Base-by-base conservation (phyloP, 345 rosid species). In the Salix caprea region DNA sequence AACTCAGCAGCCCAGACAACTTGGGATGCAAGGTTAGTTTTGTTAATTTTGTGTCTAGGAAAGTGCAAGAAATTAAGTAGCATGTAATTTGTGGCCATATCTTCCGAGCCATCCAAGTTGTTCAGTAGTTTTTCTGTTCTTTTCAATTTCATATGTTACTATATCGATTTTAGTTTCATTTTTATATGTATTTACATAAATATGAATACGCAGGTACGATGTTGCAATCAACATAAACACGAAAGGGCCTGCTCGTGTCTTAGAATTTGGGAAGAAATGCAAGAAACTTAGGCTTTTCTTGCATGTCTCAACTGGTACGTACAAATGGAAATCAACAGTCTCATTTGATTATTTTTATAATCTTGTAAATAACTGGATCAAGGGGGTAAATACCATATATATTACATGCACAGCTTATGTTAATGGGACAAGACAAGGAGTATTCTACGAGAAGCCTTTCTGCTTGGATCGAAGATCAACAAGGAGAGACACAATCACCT, bases 1-100 rank as follows among this genome's bases (percentile, higher is more conserved):
- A 76, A 79, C 61, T 84, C 87, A 2, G 85, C 83, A 70, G 87
- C 87, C 37, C 74, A 37, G 56, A 82, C 82, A 26, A 69, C 62
- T 34, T 70, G 62, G n/a, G 74, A 77, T 64, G 69, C 64, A 48
- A 77, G 79, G 79, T 77, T 16, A 21, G 19, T 50, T 50, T 50
- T 50, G 0, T 50, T 50, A 1, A 50, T 50, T 50, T 16, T 50
- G 21, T 50, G 56, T 16, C 56, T 1, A 50, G 56, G 1, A 5
- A 50, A 16, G 21, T 50, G 6, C 4, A 12, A 10, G 44, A 40
- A 10, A 40, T 40, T 40, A 10, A 40, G 13, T 40, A 10, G 13
- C 44, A 40, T 40, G 13, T 40, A 40, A 40, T 10, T 10, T 10
- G 12, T 40, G 44, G 44, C 44, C 13, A 2, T 2, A 10, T 40